Evolutionary conservation across 164 flowering plant species (phyloP).

Genomic region (Chimonanthus praecox): DNA sequence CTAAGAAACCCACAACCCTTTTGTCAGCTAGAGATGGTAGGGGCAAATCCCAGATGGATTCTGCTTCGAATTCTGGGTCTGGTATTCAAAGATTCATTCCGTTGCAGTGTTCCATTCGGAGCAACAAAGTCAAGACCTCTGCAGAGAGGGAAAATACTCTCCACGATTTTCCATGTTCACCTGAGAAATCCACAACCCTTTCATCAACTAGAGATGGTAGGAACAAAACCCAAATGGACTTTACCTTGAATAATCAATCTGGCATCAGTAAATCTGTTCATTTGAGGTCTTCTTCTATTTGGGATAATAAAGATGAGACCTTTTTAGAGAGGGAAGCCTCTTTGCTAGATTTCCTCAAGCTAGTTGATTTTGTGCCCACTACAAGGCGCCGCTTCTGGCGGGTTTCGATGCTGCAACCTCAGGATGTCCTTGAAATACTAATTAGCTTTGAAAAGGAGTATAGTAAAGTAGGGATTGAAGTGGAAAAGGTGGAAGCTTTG

Average conservation of each 20-base stretch:
- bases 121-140: conserved; percentile 23
- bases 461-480: conserved; percentile 20
- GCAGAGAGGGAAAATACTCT: conserved; percentile 17
- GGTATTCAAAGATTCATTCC: conserved; percentile 32
- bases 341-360: conserved; percentile 39
- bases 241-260: conserved; percentile 11
- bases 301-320: conserved; percentile 26
- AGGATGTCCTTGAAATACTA: conserved; percentile 60
- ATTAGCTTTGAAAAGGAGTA: conserved; percentile 33
- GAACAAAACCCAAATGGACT: conserved; percentile 19
- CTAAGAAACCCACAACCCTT: not conserved
- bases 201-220: conserved; percentile 6
- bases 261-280: conserved; percentile 34
- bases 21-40: conserved; percentile 6
- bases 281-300: conserved; percentile 31
- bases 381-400: conserved; percentile 49
- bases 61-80: conserved; percentile 11
- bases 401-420: conserved; percentile 41
- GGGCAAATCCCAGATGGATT: conserved; percentile 19
- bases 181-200: not conserved
- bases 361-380: conserved; percentile 47
- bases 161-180: conserved; percentile 10
- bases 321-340: conserved; percentile 12
- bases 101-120: conserved; percentile 35
- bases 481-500: conserved; percentile 43